Evolutionary conservation across 2,329 filamentous ascomycete genomes (phyloP), one percentile per base, ranked within the genome.

Genomic region (Pseudogymnoascus sp.): DNA sequence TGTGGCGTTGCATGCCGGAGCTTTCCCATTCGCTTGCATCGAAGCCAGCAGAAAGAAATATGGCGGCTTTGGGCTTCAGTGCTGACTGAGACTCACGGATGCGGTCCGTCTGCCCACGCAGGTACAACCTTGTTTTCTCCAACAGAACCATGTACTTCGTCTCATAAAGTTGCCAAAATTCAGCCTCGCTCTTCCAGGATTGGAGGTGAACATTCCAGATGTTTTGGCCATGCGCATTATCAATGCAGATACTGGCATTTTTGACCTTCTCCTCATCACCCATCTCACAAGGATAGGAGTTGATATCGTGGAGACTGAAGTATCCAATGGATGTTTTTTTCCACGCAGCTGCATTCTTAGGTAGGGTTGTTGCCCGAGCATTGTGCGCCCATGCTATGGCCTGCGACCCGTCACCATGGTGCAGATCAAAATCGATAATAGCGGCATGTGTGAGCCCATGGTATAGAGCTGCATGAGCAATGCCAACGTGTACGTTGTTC

Each of bases 121-220:
- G 79, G 70, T 91, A 97, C 2, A 77, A 79, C 5, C 90, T 86
- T 3, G 91, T 86, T 77, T 97, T 97, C 2, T 93, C 85, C 6
- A 99, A 77, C 16, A 99, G 76, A 1, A 90, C 74, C 0, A 79
- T 77, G 73, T 99, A 99, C 67, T 87, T 89, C 6, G 82, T 81
- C 68, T 93, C 86, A 73, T 99, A 99, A 7, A 97, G 77, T 19
- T 81, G 77, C 93, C 95, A 99, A 71, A 99, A 99, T 21, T 96
- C 91, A 6, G 85, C 79, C 42, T 89, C 83, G 0, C 84, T 88
- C 72, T 88, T 89, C 91, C 93, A 99, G 0, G 89, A 80, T 70
- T 97, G 87, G 35, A 99, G 78, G 72, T 99, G 96, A 26, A 97
- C 87, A 71, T 99, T 99, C 92, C 95, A 97, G 61, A 97, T 86